A percentile compares a stretch with the other conserved stretches of the same genome.
Conservation (phyloP, 495 filamentous ascomycete genomes). For the Penicillium arizonense region DNA sequence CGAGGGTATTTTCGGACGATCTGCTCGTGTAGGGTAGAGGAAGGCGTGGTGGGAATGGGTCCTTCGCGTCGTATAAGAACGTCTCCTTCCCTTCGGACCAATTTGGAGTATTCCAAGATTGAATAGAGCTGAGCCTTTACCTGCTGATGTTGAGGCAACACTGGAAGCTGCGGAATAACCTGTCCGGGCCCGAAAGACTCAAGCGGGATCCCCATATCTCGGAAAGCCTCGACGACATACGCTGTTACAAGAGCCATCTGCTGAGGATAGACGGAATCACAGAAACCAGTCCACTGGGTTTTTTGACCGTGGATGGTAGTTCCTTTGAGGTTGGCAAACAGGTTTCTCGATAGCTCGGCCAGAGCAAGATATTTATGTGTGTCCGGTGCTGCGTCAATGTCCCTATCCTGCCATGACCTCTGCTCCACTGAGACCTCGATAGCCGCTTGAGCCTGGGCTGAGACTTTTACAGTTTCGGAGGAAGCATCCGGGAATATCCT, state of each 20-base stretch:
- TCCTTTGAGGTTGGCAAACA: neutral
- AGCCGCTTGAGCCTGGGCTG: too few relatives aligned
- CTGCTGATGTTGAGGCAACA: neutral
- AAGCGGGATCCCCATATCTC: constrained; percentile 29
- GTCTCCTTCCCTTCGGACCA: neutral
- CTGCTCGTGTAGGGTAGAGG: neutral
- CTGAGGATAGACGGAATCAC: constrained; percentile 24
- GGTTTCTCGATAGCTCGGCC: neutral
- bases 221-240: constrained; percentile 43
- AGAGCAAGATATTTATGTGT: too few relatives aligned
- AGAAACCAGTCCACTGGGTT: constrained; percentile 21
- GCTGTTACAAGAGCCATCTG: constrained; percentile 36
- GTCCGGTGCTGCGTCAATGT: too few relatives aligned
- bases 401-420: too few relatives aligned
- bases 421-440: too few relatives aligned
- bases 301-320: neutral
- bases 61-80: neutral
- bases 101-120: neutral
- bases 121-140: neutral
- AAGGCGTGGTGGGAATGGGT: neutral
- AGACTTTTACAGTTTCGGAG: neutral
- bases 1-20: constrained; percentile 13
- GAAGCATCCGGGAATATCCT: neutral
- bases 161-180: neutral
- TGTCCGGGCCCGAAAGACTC: neutral